These are phyloP conservation scores for Yamadazyma scolyti DNA, from an alignment of 805 yeast genomes.

Conservation along the genomic window DNA sequence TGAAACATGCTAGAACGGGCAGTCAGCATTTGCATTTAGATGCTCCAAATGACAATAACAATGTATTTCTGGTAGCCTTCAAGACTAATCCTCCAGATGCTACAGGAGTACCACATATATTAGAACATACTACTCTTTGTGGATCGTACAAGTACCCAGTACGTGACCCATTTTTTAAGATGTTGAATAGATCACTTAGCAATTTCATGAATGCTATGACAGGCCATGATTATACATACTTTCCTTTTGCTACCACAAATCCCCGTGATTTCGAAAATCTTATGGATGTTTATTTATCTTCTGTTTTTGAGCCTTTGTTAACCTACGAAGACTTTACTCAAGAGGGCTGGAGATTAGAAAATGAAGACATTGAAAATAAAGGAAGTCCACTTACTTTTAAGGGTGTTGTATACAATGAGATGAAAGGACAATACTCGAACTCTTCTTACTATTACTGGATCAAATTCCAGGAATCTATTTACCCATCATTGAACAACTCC, in stretches of 20 bases:
- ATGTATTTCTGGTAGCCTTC: slow-evolving; percentile 85
- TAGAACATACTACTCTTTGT: slow-evolving; percentile 94
- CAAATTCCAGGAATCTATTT: slow-evolving; percentile 75
- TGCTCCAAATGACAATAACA: slow-evolving; percentile 71
- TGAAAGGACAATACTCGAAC: slow-evolving; percentile 96
- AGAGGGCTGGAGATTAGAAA: slow-evolving; percentile 97
- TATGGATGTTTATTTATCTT: slow-evolving; percentile 82
- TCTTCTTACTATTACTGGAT: slow-evolving; percentile 83
- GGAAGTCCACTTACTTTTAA: slow-evolving; percentile 67
- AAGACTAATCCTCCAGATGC: slow-evolving; percentile 92
- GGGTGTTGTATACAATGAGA: slow-evolving; percentile 97
- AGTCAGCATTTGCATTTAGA: slow-evolving; percentile 84
- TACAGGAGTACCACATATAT: slow-evolving; percentile 95
- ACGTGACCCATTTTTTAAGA: slow-evolving; percentile 95
- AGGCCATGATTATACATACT: slow-evolving; percentile 92
- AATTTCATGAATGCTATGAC: slow-evolving; percentile 99
- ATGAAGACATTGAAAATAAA: slow-evolving; percentile 55
- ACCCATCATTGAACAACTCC: slow-evolving; percentile 81
- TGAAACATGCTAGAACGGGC: slow-evolving; percentile 67
- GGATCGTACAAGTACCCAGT: slow-evolving; percentile 92
- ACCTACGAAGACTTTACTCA: slow-evolving; percentile 81
- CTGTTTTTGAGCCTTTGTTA: slow-evolving; percentile 79
- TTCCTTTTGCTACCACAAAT: slow-evolving; percentile 95
- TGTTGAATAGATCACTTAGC: slow-evolving; percentile 90
- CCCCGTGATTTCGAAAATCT: slow-evolving; percentile 73